Percentiles rank a stretch among this genome's conserved stretches.
Conservation (phyloP, 192 early-diverging fungal species). For the Linnemannia exigua region DNA sequence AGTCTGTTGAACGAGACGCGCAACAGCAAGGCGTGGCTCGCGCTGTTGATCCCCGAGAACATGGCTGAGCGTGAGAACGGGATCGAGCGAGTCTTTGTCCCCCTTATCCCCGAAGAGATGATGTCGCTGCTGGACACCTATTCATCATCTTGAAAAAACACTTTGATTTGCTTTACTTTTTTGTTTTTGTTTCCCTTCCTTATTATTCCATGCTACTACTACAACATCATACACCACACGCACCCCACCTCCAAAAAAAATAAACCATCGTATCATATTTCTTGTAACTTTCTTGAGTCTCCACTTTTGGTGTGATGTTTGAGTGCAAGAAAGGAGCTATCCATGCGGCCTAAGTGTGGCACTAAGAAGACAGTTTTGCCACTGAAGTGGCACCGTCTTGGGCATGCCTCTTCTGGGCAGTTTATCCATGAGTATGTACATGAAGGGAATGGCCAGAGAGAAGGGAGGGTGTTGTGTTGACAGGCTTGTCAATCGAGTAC, state of each 20-base stretch:
- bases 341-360: too few relatives aligned
- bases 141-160: constrained; percentile 20
- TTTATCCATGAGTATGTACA: background rate
- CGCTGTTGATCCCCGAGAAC: constrained; percentile 40
- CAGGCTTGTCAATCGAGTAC: background rate
- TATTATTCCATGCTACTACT: background rate
- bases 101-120: constrained; percentile 57
- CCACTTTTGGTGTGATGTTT: background rate
- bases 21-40: constrained; percentile 46
- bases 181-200: background rate
- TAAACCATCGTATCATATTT: constrained; percentile 1
- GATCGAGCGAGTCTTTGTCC: constrained; percentile 51
- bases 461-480: background rate
- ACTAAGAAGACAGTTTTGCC: too few relatives aligned
- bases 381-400: too few relatives aligned
- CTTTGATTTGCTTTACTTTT: background rate
- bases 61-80: constrained; percentile 50
- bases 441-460: background rate
- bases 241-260: background rate
- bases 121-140: constrained; percentile 60
- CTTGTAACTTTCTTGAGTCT: background rate
- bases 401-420: background rate
- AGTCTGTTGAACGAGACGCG: constrained; percentile 34
- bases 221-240: background rate
- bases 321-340: too few relatives aligned